A percentile compares a stretch with the other conserved stretches of the same genome.
Conservation (phyloP, 805 yeast genomes). For the Brettanomyces anomalus region DNA sequence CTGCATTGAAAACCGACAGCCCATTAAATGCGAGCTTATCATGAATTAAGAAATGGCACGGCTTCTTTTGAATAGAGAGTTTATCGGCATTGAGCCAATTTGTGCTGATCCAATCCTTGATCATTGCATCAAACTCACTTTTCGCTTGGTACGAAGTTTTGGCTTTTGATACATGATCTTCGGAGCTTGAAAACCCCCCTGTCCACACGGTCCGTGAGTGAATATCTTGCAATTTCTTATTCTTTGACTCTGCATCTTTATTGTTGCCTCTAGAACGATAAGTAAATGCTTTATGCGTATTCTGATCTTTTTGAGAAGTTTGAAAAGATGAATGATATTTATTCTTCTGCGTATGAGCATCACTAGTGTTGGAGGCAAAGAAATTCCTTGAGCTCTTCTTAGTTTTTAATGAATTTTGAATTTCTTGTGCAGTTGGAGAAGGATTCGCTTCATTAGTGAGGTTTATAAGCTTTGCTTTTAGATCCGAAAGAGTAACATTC, state of each 20-base stretch:
- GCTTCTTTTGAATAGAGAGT: slow-evolving; percentile 6
- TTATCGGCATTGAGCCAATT: slow-evolving; percentile 12
- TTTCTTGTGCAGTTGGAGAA: neutral
- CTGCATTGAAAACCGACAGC: slow-evolving; percentile 10
- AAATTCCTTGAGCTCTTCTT: neutral
- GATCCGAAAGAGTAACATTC: neutral
- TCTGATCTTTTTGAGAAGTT: too few relatives aligned
- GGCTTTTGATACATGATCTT: neutral
- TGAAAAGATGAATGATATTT: too few relatives aligned
- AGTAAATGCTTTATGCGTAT: too few relatives aligned
- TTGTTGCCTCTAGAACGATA: too few relatives aligned
- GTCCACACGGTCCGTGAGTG: too few relatives aligned
- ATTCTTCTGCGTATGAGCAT: neutral
- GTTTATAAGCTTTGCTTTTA: neutral
- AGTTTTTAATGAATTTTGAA: neutral
- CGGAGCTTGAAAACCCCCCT: neutral
- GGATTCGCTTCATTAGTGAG: neutral
- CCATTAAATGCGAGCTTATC: slow-evolving; percentile 17
- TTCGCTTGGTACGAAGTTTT: slow-evolving; percentile 10
- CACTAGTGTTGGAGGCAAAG: neutral
- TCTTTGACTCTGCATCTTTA: neutral
- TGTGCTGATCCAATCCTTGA: slow-evolving; percentile 19
- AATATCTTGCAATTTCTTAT: slow-evolving; percentile 1
- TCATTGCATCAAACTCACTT: slow-evolving; percentile 14
- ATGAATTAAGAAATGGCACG: slow-evolving; percentile 20